Base-by-base conservation (phyloP, 2,329 filamentous ascomycete genomes). In the Ophiostoma pallidulum region DNA sequence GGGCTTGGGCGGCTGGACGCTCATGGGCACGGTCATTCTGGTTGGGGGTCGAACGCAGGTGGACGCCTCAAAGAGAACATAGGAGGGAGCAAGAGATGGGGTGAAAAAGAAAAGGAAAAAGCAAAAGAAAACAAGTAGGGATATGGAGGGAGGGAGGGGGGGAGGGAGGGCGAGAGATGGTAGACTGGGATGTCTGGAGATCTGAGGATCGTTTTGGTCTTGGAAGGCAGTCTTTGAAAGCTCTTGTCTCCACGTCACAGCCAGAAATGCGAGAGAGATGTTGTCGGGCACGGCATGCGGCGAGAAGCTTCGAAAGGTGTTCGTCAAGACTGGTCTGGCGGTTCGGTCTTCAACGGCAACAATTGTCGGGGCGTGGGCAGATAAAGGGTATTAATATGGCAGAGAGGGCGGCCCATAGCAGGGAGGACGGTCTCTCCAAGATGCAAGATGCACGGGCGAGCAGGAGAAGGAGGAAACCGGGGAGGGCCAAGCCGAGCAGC, bases 11-110 rank as follows among this genome's bases (percentile, higher is more conserved):
- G 65, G 67, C 59, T 68, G 68, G 56, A 68, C 66, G 48, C 66
- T 60, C 53, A 70, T 61, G 53, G 71, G 64, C 54, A 71, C 70
- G 49, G 73, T 75, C 74, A 77, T 77, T 54, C 39, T 51, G 33
- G 4, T 8, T 39, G 37, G 10, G 35, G 28, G 37, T 35, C 26
- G 29, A 20, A 41, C 14, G 28, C 16, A 18, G 26, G 28, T 16
- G 20, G 28, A 31, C 20, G 19, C 32, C 26, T 19, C 31, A 37
- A 48, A n/a, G 43, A 38, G 48, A n/a, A 46, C 43, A 50, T 47
- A 43, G 48, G 45, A 50, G 44, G 49, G 44, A 51, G 41, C 40
- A 46, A 49, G 45, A 51, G 45, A 50, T 45, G 49, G 45, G 31
- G 20, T n/a, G n/a, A n/a, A n/a, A 18, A 22, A 16, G 13, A 22